Conservation (phyloP, 2,329 filamentous ascomycete genomes). For the Waltergamsia citrina region DNA sequence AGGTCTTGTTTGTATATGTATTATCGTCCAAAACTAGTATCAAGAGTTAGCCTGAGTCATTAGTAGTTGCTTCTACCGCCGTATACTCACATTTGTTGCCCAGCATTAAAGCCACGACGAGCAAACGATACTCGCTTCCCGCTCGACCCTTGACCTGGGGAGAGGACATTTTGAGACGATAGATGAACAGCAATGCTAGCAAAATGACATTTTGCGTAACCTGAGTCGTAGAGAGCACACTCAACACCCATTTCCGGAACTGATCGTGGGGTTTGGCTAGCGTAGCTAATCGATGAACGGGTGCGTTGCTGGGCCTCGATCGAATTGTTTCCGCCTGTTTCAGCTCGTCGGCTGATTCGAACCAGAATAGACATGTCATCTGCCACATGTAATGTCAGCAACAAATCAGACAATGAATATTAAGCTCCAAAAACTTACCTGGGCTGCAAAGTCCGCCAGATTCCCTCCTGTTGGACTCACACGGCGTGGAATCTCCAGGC, state of each 20-base stretch:
- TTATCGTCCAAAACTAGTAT: constrained; percentile 83
- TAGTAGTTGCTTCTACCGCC: neutral
- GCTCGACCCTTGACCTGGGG: constrained; percentile 81
- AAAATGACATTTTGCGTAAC: constrained; percentile 94
- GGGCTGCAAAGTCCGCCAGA: constrained; percentile 73
- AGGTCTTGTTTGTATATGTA: constrained; percentile 98
- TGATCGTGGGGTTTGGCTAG: constrained; percentile 69
- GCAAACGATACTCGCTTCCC: constrained; percentile 84
- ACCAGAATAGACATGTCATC: constrained; percentile 98
- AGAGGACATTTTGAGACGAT: constrained; percentile 84
- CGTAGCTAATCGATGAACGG: constrained; percentile 46
- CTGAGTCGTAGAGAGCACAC: constrained; percentile 85
- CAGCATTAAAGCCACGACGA: constrained; percentile 94
- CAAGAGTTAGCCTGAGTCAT: constrained; percentile 1
- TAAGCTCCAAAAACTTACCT: constrained; percentile 44
- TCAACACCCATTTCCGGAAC: constrained; percentile 90
- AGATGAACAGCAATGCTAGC: constrained; percentile 83
- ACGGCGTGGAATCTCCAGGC: constrained; percentile 62
- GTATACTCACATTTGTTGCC: constrained; percentile 78
- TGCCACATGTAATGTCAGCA: constrained; percentile 21
- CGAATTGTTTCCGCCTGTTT: constrained; percentile 59
- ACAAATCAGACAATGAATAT: neutral
- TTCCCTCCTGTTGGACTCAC: constrained; percentile 70
- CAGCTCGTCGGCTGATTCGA: constrained; percentile 76
- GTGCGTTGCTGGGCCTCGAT: constrained; percentile 25